Evolutionary conservation across 768 basidiomycete genomes (phyloP), one percentile per base, ranked within the genome.

Genomic region (Candolleomyces aberdarensis): DNA sequence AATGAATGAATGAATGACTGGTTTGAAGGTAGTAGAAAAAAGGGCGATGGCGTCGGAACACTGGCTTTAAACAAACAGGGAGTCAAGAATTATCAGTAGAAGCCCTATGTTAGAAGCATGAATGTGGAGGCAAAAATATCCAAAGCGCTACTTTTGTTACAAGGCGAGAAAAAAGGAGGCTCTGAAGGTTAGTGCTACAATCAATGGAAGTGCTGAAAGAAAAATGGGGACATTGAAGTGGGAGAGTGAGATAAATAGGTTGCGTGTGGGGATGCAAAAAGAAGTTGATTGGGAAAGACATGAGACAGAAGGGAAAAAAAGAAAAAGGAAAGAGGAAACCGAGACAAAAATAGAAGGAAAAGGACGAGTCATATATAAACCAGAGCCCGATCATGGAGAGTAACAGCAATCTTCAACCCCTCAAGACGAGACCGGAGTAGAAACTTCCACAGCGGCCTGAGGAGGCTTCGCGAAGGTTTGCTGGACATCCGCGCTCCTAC

Each of bases 401-500:
- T 29, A 8, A 29, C 44, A 26, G 26, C 31, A 14, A 8, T 26
- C n/a, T 29, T 14, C 31, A 22, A 56, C 32, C 19, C 32, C n/a
- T 36, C 36, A 36, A 57, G 44, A 31, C 20, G 46, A 52, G 36
- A 43, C 20, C 39, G 55, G 47, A 56, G 26, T 56, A 29, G 54
- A 31, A 58, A 57, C 54, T n/a, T 55, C 62, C 46, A 62, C 53
- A 31, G 49, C 55, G 48, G 54, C 49, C 10, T 29, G 32, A 14
- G 29, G 7, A 36, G 52, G 52, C 29, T 17, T 31, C 49, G 31
- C 1, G 3, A 36, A 3, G 36, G 36, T 36, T 36, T 36, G 36
- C 36, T 36, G 36, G 11, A n/a, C 31, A 13, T 68, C 68, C 5
- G 68, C 60, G 54, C 70, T 71, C 49, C 62, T 65, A 29, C 66